phyloP scores from a whole-genome alignment of 2,329 filamentous ascomycete genomes.

The Pyricularia sp. region DNA sequence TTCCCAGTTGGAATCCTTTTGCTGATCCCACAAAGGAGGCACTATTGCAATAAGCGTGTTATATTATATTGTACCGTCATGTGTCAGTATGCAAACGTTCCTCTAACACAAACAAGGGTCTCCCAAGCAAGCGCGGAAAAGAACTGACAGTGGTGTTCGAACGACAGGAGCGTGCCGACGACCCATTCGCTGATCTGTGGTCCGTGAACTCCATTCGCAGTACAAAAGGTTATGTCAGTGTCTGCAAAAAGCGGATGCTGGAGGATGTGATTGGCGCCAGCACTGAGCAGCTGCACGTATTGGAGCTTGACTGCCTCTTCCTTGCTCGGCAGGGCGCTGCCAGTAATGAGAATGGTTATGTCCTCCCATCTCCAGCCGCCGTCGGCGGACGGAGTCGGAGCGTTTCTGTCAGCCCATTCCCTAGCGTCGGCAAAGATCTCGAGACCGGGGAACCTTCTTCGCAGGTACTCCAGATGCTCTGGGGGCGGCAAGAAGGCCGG shows the following conservation, averaged over 20 bases:
- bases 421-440: conserved; percentile 22
- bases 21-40: conserved; percentile 12
- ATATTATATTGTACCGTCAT: neutral
- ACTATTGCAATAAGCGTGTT: conserved; percentile 30
- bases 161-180: conserved; percentile 18
- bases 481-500: neutral
- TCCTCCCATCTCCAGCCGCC: conserved; percentile 25
- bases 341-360: conserved; percentile 31
- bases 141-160: conserved; percentile 13
- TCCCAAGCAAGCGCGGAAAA: neutral
- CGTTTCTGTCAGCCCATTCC: conserved; percentile 18
- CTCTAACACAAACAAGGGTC: too few relatives aligned
- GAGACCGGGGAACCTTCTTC: conserved; percentile 32
- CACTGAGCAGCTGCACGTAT: conserved; percentile 44
- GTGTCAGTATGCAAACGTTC: neutral
- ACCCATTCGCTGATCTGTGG: conserved; percentile 23
- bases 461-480: conserved; percentile 24
- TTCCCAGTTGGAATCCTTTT: conserved; percentile 10
- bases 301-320: conserved; percentile 36
- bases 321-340: conserved; percentile 25
- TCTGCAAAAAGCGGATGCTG: conserved; percentile 37
- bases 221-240: conserved; percentile 40
- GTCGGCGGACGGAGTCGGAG: conserved; percentile 22
- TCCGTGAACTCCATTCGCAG: conserved; percentile 48
- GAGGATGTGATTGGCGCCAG: conserved; percentile 41